phyloP scores from a whole-genome alignment of 169 alveolate species.

The Blepharisma undulans region DNA sequence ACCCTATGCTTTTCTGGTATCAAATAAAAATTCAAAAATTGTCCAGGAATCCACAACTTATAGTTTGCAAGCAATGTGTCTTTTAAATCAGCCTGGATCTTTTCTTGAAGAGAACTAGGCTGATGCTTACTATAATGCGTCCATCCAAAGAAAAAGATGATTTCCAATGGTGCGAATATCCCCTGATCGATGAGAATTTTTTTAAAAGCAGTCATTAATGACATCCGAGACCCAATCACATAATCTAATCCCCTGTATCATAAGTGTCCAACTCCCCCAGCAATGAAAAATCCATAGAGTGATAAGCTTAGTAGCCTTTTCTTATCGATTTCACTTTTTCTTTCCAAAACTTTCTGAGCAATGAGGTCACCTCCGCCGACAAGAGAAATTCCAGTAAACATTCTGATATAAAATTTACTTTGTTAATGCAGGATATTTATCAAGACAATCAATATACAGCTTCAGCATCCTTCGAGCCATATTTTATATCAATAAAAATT shows the following conservation, averaged over 20 bases:
- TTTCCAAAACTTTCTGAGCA: not conserved
- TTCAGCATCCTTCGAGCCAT: not conserved
- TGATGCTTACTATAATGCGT: not conserved
- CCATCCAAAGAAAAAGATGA: constrained; percentile 2
- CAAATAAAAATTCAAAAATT: not conserved
- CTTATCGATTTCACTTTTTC: not conserved
- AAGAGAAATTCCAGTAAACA: not conserved
- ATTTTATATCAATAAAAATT: not conserved
- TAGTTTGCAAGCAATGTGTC: not conserved
- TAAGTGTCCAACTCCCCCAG: constrained; percentile 8
- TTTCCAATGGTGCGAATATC: constrained; percentile 8
- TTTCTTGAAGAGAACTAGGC: not conserved
- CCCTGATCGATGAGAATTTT: not conserved
- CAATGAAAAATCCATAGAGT: not conserved
- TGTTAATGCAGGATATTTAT: constrained; percentile 5
- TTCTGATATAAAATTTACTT: constrained; percentile 1
- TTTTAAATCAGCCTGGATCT: not conserved
- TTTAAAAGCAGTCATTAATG: not conserved
- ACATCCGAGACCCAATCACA: not conserved
- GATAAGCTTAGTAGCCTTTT: not conserved
- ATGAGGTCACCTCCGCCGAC: not conserved
- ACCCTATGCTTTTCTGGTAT: constrained; percentile 20
- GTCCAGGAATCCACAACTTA: not conserved
- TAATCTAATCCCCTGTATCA: not conserved
- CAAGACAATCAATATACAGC: not conserved